Evolutionary conservation across 768 basidiomycete genomes (phyloP), one percentile per base, ranked within the genome.

Genomic region (Suillus tomentosus): DNA sequence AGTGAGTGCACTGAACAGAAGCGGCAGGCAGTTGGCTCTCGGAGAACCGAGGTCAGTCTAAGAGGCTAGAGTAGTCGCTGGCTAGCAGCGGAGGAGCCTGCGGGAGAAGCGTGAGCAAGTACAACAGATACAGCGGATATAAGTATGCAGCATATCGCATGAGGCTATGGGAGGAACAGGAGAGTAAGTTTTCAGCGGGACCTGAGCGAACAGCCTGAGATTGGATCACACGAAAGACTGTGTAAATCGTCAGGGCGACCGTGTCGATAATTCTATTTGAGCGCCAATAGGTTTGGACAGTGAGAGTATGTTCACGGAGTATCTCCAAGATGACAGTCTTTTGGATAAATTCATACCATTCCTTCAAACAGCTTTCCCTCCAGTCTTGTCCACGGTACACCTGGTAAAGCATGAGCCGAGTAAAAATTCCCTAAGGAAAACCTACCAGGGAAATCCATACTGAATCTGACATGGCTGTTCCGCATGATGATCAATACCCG

Each of bases 191-290:
- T 69, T 50, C 68, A 69, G 62, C 68, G 61, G 66, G 68, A 51
- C 59, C 55, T 63, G 67, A 68, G 40, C 45, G 6, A 22, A 62
- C 8, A 36, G 22, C 34, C 13, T 3, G 37, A 64, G 70, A 67
- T 68, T 68, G 64, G 66, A 68, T 67, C 67, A 69, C 64, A 60
- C 55, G 65, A 64, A 54, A 34, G 61, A 69, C 68, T 68, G 69
- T 69, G 62, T 61, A 61, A 62, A 71, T 78, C 68, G 62, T 71
- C 76, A 73, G 59, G 78, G 67, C 72, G 66, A 77, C 73, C 66
- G 66, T 65, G 70, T 65, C 71, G 62, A 66, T 37, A 14, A 39
- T 54, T 61, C 58, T 55, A 64, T 40, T 47, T 48, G 51, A 39
- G 7, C 37, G 31, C 58, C 19, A 36, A 8, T 45, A 11, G 60